These are phyloP conservation scores for Madurella mycetomatis DNA, from an alignment of 2,329 filamentous ascomycete genomes.

Conservation along the genomic window DNA sequence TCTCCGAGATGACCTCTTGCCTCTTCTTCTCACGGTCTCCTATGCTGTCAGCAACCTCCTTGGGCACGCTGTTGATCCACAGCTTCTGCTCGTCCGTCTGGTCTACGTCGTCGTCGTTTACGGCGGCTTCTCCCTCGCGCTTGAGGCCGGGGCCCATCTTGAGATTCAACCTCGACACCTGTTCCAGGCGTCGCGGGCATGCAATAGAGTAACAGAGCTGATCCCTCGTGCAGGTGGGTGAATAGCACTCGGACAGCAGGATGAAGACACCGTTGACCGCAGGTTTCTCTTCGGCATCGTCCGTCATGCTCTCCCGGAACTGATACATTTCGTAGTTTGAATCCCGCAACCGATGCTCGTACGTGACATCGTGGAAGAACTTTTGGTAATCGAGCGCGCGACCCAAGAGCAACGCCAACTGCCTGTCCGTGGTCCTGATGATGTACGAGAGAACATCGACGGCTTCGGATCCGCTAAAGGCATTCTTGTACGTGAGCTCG, in stretches of 20 bases:
- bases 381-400: conserved; percentile 94
- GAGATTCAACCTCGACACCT: conserved; percentile 89
- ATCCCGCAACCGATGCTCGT: conserved; percentile 91
- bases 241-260: conserved; percentile 93
- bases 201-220: conserved; percentile 97
- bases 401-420: conserved; percentile 84
- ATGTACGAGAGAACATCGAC: conserved; percentile 95
- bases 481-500: conserved; percentile 93
- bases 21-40: conserved; percentile 92
- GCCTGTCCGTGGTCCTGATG: conserved; percentile 93
- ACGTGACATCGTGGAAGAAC: conserved; percentile 98
- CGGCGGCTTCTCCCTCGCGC: conserved; percentile 50
- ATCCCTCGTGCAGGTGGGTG: conserved; percentile 91
- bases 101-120: conserved; percentile 74
- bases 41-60: conserved; percentile 87
- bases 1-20: conserved; percentile 95
- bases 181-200: conserved; percentile 86
- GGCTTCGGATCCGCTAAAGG: conserved; percentile 91
- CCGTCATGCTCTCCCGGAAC: conserved; percentile 88
- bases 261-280: conserved; percentile 94
- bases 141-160: conserved; percentile 87
- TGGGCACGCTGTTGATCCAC: conserved; percentile 98
- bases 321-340: conserved; percentile 95
- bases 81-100: conserved; percentile 94
- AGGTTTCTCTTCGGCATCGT: conserved; percentile 67